phyloP scores from a whole-genome alignment of 176 grass and related monocot genomes.

The Lolium rigidum region DNA sequence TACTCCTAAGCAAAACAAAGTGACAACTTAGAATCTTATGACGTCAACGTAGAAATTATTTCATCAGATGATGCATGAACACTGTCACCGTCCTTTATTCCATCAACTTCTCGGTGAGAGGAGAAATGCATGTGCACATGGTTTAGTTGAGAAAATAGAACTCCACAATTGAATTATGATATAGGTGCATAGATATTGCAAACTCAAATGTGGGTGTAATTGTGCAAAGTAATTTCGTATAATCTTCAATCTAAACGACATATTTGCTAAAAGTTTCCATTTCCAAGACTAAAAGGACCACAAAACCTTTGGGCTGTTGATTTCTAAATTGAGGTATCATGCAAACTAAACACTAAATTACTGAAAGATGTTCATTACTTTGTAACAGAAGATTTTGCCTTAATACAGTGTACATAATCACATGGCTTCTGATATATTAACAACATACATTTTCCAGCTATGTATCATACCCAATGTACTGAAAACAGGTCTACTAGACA shows the following conservation, averaged over 20 bases:
- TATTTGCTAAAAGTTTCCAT: conserved; percentile 1
- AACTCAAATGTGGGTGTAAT: not conserved
- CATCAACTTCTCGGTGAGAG: not conserved
- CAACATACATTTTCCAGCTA: not conserved
- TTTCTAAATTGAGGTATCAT: not conserved
- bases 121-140: not conserved
- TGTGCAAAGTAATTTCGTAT: not conserved
- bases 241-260: not conserved
- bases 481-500: not conserved
- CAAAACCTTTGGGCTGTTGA: not conserved
- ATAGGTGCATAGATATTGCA: not conserved
- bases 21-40: conserved; percentile 21
- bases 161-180: not conserved
- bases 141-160: not conserved
- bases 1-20: conserved; percentile 68
- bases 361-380: not conserved
- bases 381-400: not conserved
- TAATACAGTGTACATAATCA: not conserved
- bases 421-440: not conserved
- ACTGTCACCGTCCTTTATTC: not conserved
- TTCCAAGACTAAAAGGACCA: not conserved
- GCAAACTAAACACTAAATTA: not conserved
- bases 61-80: conserved; percentile 8
- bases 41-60: not conserved
- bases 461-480: conserved; percentile 13